Percentiles rank a stretch among this genome's conserved stretches.
Evolutionary conservation across 768 basidiomycete species (phyloP).

Genomic region (Tricholoma flavovirens): DNA sequence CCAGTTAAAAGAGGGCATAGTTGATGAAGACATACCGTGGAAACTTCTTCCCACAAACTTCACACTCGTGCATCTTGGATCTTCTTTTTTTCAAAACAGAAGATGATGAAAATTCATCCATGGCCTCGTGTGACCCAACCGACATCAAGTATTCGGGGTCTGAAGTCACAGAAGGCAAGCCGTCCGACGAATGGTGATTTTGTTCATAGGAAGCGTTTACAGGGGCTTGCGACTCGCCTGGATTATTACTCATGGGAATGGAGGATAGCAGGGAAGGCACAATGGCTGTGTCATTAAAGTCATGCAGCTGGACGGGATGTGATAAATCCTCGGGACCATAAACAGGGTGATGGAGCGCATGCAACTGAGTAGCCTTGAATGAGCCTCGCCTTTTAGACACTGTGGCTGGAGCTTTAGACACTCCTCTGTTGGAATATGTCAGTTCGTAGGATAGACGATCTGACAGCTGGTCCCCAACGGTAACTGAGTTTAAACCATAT

Average conservation of each 20-base stretch:
- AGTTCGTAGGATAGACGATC: neutral
- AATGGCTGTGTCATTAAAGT: neutral
- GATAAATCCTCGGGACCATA: neutral
- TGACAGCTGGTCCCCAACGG: neutral
- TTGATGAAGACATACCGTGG: conserved; percentile 32
- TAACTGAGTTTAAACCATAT: neutral
- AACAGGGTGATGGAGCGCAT: neutral
- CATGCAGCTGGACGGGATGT: neutral
- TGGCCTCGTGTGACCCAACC: neutral
- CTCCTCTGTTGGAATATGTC: neutral
- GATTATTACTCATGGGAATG: conserved; percentile 36
- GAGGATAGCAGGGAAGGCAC: conserved; percentile 19
- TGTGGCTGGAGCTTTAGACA: neutral
- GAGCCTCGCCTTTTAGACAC: neutral
- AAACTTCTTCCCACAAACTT: conserved; percentile 45
- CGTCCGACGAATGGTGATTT: conserved; percentile 1
- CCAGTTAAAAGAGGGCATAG: neutral
- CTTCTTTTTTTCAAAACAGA: conserved; percentile 34
- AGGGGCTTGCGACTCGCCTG: conserved; percentile 9
- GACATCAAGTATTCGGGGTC: conserved; percentile 1
- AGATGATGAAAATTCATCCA: neutral
- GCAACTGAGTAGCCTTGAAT: neutral
- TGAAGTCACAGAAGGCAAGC: conserved; percentile 2
- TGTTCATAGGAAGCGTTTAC: neutral
- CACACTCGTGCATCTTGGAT: conserved; percentile 50